Percentiles rank a stretch among this genome's conserved stretches.
These are phyloP conservation scores for Candida sanyaensis DNA, from an alignment of 1,139 yeast species.

Conservation along the genomic window DNA sequence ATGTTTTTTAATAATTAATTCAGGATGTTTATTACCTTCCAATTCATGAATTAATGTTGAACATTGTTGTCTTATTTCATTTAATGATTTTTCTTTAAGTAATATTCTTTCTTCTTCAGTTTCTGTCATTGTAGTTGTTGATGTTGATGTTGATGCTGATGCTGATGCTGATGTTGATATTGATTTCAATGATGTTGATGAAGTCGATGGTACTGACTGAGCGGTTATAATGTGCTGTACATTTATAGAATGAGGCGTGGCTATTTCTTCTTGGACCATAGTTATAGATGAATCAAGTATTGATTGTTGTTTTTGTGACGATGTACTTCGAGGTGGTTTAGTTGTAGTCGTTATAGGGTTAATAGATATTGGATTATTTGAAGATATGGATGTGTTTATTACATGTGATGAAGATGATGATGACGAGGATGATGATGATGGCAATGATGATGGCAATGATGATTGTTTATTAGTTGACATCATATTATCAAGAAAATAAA, in stretches of 20 bases:
- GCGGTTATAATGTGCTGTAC: neutral
- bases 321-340: too few relatives aligned
- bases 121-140: neutral
- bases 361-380: too few relatives aligned
- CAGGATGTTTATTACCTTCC: conserved; percentile 31
- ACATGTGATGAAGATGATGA: too few relatives aligned
- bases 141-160: conserved; percentile 3
- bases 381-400: too few relatives aligned
- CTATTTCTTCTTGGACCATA: too few relatives aligned
- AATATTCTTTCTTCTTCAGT: conserved; percentile 13
- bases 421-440: too few relatives aligned
- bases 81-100: conserved; percentile 27
- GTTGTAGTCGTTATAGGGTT: neutral
- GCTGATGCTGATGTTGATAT: too few relatives aligned
- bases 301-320: too few relatives aligned
- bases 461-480: too few relatives aligned
- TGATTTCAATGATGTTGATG: conserved; percentile 1
- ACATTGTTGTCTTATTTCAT: conserved; percentile 39
- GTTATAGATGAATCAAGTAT: neutral
- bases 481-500: too few relatives aligned
- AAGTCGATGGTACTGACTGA: neutral
- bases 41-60: conserved; percentile 36
- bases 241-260: neutral
- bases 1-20: conserved; percentile 43
- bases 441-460: too few relatives aligned